Percentiles rank a stretch among this genome's conserved stretches.
phyloP scores from a whole-genome alignment of 2,329 filamentous ascomycete species.

The Alternaria incomplexa region DNA sequence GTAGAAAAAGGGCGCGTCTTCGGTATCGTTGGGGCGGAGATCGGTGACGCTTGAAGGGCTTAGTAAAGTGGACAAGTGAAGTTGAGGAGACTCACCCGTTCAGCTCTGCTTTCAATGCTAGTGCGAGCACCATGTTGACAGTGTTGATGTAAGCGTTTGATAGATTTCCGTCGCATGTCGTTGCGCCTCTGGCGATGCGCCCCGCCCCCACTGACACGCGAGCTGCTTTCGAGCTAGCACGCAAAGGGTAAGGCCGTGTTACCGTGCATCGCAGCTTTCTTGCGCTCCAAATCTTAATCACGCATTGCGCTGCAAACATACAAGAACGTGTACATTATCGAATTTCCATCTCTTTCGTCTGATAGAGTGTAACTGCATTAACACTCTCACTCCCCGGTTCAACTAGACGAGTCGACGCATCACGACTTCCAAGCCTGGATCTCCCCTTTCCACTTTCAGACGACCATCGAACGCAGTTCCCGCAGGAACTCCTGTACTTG shows the following conservation, averaged over 20 bases:
- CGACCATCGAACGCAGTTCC: not conserved
- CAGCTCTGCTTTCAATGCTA: constrained; percentile 48
- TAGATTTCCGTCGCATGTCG: constrained; percentile 1
- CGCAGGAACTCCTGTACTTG: not conserved
- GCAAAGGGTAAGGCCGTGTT: not conserved
- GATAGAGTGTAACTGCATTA: not conserved
- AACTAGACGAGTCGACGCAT: not conserved
- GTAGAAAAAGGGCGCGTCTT: constrained; percentile 88
- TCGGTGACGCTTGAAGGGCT: constrained; percentile 87
- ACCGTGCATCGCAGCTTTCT: constrained; percentile 7
- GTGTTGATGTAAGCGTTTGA: not conserved
- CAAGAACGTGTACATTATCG: not conserved
- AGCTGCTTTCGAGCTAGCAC: constrained; percentile 3
- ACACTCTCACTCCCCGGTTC: not conserved
- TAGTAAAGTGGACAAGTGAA: not conserved
- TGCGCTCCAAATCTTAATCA: constrained; percentile 3
- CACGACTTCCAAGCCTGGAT: not conserved
- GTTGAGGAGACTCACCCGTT: constrained; percentile 31
- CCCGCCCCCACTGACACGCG: constrained; percentile 18
- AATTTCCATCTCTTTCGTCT: not conserved
- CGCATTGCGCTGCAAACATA: not conserved
- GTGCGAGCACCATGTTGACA: constrained; percentile 45
- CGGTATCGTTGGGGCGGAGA: constrained; percentile 81
- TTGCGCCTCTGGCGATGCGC: constrained; percentile 4
- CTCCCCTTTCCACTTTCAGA: not conserved